Percentiles rank a stretch among this genome's conserved stretches.
Evolutionary conservation across 176 grass and related monocot genomes (phyloP).

Genomic region (Leersia perrieri): DNA sequence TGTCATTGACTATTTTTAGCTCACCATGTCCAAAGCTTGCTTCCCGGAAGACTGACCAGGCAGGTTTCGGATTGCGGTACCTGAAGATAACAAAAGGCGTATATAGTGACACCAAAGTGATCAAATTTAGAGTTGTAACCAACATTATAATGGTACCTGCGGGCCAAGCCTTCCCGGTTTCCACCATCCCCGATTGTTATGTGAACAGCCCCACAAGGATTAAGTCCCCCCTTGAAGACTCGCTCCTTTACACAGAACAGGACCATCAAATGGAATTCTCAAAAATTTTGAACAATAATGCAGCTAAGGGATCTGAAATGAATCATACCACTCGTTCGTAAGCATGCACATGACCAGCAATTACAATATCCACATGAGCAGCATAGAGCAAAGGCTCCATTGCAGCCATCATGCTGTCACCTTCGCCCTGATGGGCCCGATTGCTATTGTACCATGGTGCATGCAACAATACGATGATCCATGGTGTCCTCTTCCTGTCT

Average conservation of each 20-base stretch:
- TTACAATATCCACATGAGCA: conserved; percentile 74
- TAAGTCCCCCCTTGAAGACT: conserved; percentile 57
- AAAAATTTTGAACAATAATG: background rate
- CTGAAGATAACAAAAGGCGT: conserved; percentile 23
- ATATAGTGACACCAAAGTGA: background rate
- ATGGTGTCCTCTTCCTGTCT: conserved; percentile 73
- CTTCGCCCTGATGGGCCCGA: conserved; percentile 82
- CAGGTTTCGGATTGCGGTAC: conserved; percentile 72
- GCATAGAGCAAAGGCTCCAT: conserved; percentile 82
- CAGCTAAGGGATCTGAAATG: background rate
- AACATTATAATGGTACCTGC: conserved; percentile 42
- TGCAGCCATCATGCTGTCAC: conserved; percentile 66
- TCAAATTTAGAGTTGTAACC: background rate
- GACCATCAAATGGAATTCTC: conserved; percentile 2
- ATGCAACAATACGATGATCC: conserved; percentile 78
- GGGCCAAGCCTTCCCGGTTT: conserved; percentile 88
- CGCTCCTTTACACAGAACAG: conserved; percentile 42
- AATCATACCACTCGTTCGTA: conserved; percentile 85
- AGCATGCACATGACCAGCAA: conserved; percentile 92
- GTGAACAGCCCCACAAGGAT: conserved; percentile 79
- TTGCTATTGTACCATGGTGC: conserved; percentile 99
- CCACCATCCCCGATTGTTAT: conserved; percentile 96
- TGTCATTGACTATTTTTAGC: conserved; percentile 69
- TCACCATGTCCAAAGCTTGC: conserved; percentile 95
- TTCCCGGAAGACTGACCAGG: conserved; percentile 93